phyloP scores from a whole-genome alignment of 129 eudicot genomes.

The Dittrichia graveolens region DNA sequence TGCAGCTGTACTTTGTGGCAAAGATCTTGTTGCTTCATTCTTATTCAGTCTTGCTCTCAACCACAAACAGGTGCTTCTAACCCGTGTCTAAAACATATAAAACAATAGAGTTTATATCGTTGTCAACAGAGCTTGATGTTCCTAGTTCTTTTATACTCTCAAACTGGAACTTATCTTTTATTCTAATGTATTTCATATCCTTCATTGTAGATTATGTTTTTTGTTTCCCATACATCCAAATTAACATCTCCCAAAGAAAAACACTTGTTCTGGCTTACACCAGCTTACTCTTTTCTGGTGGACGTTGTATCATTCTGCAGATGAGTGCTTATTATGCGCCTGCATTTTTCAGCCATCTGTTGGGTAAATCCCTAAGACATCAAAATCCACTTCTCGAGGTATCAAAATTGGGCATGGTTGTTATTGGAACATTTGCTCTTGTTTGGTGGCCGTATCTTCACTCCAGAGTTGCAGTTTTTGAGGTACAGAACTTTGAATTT shows the following conservation, averaged over 20 bases:
- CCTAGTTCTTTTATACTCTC: too few relatives aligned
- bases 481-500: slow-evolving; percentile 45
- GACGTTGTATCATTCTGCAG: slow-evolving; percentile 46
- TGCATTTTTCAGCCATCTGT: slow-evolving; percentile 79
- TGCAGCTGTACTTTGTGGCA: slow-evolving; percentile 35
- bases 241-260: too few relatives aligned
- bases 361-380: slow-evolving; percentile 80
- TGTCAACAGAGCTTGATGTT: too few relatives aligned
- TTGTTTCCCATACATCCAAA: too few relatives aligned
- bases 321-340: slow-evolving; percentile 99
- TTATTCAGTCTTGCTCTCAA: slow-evolving; percentile 75
- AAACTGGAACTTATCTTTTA: too few relatives aligned
- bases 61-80: slow-evolving; percentile 72
- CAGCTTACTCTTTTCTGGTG: too few relatives aligned
- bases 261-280: too few relatives aligned
- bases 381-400: slow-evolving; percentile 70
- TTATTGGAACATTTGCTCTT: slow-evolving; percentile 72
- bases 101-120: not conserved
- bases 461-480: slow-evolving; percentile 58
- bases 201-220: too few relatives aligned
- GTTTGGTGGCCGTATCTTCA: slow-evolving; percentile 96
- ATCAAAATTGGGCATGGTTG: slow-evolving; percentile 74
- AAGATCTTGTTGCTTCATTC: slow-evolving; percentile 66
- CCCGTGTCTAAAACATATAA: not conserved
- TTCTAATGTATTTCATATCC: too few relatives aligned